Percentiles rank a stretch among this genome's conserved stretches.
Conservation (phyloP, 306 rosid species). For the Calophaca sinica region DNA sequence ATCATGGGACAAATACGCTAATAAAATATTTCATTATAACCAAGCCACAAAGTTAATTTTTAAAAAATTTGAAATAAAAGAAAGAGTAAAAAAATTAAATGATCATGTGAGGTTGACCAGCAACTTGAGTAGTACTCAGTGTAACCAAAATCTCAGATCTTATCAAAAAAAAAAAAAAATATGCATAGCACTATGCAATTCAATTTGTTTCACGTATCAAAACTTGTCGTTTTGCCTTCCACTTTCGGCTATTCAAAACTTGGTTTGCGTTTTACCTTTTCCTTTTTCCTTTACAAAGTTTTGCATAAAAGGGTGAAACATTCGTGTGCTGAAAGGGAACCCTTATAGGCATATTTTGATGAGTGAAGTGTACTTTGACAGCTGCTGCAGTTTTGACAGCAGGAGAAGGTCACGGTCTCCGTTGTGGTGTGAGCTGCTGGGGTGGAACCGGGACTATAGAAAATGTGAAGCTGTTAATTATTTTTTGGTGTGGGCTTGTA, state of each 20-base stretch:
- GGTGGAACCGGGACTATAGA: too few species aligned
- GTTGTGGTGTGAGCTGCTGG: too few species aligned
- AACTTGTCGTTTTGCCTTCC: conserved; percentile 53
- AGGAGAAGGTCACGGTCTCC: too few species aligned
- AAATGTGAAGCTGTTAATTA: too few species aligned
- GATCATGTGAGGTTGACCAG: conserved; percentile 6
- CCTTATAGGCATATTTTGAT: too few species aligned
- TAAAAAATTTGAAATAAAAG: not conserved
- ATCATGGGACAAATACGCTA: too few species aligned
- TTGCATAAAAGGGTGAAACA: conserved; percentile 53
- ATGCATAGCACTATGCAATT: not conserved
- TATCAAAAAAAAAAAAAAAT: not conserved
- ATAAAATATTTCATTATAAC: too few species aligned
- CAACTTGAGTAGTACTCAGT: conserved; percentile 21
- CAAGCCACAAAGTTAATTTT: too few species aligned
- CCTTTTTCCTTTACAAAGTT: conserved; percentile 34
- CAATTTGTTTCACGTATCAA: conserved; percentile 24
- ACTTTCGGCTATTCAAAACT: conserved; percentile 44
- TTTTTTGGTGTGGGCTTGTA: too few species aligned
- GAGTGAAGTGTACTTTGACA: too few species aligned
- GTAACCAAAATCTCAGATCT: conserved; percentile 33
- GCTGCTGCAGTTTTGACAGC: too few species aligned
- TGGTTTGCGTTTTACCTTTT: conserved; percentile 4
- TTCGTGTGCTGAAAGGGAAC: too few species aligned
- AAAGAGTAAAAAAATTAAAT: not conserved